Base-by-base conservation (phyloP, 495 filamentous ascomycete genomes). In the Pyrenula aspistea region DNA sequence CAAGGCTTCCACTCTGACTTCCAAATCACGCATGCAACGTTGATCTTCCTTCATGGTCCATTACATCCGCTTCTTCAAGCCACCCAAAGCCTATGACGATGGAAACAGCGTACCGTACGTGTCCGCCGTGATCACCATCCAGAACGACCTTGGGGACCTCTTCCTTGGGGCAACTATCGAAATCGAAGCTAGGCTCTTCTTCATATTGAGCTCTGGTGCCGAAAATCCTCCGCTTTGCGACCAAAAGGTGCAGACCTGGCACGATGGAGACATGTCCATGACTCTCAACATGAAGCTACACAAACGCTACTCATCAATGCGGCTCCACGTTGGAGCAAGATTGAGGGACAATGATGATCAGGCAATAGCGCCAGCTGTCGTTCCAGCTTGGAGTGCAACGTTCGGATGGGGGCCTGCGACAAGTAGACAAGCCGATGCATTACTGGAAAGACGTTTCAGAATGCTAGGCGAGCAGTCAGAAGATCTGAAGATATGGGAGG, bases 111-210 rank as follows among this genome's bases (percentile, higher is more conserved):
- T 78, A 55, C 72, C 72, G 53, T 65, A 66, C 56, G 64, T 78
- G 12, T 73, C 71, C 24, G 73, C 83, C 25, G 65, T 89, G 21
- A 73, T 96, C 55, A 90, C 89, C 53, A 83, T 98, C 66, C 89
- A 89, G 47, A 93, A 91, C 42, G 93, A 98, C 64, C 73, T 98
- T 8, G 91, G 92, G 1, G 92, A 98, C 67, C 76, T 79, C 1
- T 94, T 93, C 65, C 79, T 91, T n/a, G 31, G 31, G 31, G 31
- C 31, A 42, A 42, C 31, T 8, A 15, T 42, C 15, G 31, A 42
- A 42, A 15, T 42, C 15, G 31, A 42, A 15, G 31, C 31, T 42
- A 15, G 15, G 15, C 15, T 42, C 4, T 42, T 42, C 15, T 4
- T 42, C 31, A 42, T 8, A 8, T 42, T 42, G 31, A 4, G 15